Conservation (phyloP, 305 asterid genomes). For the Euphrasia arctica region DNA sequence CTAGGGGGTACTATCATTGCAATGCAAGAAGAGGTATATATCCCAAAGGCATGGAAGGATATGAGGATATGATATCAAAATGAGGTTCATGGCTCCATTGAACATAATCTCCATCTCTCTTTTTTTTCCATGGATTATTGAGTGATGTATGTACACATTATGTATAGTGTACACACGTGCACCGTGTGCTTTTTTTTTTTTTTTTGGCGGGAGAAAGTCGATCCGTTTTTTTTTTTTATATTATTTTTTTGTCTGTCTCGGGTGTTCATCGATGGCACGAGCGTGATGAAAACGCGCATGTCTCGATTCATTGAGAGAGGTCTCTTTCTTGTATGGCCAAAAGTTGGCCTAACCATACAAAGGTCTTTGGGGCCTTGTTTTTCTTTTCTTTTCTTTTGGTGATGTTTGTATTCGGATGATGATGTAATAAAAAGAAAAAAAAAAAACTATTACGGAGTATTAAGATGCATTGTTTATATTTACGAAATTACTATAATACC, state of each 20-base stretch:
- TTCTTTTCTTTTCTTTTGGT: slow-evolving; percentile 27
- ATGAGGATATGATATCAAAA: not conserved
- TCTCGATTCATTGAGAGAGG: slow-evolving; percentile 23
- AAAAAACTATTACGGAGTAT: not conserved
- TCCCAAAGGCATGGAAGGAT: not conserved
- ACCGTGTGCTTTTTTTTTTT: slow-evolving; percentile 34
- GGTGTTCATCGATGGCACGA: slow-evolving; percentile 41
- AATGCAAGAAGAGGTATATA: not conserved
- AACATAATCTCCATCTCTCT: not conserved
- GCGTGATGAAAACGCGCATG: slow-evolving; percentile 45
- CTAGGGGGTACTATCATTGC: no score
- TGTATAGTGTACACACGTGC: slow-evolving; percentile 33
- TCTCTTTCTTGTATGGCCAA: slow-evolving; percentile 41
- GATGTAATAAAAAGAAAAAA: slow-evolving; percentile 25
- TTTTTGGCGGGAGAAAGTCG: slow-evolving; percentile 53
- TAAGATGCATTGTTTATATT: slow-evolving; percentile 1
- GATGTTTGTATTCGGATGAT: slow-evolving; percentile 41
- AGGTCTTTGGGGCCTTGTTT: slow-evolving; percentile 90
- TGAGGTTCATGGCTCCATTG: not conserved
- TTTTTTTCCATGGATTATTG: slow-evolving; percentile 26
- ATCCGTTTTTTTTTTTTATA: not conserved
- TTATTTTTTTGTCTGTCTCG: slow-evolving; percentile 29
- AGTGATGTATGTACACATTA: slow-evolving; percentile 45
- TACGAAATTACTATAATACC: no score
- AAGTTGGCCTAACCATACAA: slow-evolving; percentile 49